Evolutionary conservation across 176 grass and related monocot species (phyloP).

Genomic region (Oryza longistaminata): DNA sequence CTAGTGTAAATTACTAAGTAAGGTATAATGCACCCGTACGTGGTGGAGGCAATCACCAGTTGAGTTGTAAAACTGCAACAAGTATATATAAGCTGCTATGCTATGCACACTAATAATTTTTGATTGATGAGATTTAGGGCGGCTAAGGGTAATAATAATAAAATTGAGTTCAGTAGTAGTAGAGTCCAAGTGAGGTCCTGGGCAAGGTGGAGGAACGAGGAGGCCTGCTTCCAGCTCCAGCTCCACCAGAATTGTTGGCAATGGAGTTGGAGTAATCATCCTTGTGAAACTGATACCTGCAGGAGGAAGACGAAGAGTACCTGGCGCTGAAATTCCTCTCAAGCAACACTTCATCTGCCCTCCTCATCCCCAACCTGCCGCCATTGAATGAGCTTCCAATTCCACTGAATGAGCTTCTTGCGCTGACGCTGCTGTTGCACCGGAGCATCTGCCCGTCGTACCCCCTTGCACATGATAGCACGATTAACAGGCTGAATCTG

Average conservation of each 20-base stretch:
- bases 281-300: not conserved
- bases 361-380: conserved; percentile 45
- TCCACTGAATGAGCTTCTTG: conserved; percentile 55
- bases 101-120: not conserved
- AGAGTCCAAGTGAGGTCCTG: not conserved
- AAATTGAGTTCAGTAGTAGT: not conserved
- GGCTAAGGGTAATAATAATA: no score
- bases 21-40: not conserved
- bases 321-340: conserved; percentile 71
- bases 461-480: no score
- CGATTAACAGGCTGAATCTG: no score
- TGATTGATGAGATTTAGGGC: not conserved
- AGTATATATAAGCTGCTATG: not conserved
- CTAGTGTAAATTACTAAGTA: not conserved
- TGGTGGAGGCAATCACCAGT: not conserved
- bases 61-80: not conserved
- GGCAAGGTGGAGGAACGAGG: not conserved
- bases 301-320: conserved; percentile 27
- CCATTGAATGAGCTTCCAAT: not conserved
- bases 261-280: not conserved
- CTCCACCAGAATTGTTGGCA: not conserved
- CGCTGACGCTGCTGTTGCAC: conserved; percentile 76
- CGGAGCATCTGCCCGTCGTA: conserved; percentile 63
- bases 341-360: conserved; percentile 55
- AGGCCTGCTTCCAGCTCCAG: not conserved